Conservation (phyloP, 805 yeast genomes). For the Starmerella bombi region DNA sequence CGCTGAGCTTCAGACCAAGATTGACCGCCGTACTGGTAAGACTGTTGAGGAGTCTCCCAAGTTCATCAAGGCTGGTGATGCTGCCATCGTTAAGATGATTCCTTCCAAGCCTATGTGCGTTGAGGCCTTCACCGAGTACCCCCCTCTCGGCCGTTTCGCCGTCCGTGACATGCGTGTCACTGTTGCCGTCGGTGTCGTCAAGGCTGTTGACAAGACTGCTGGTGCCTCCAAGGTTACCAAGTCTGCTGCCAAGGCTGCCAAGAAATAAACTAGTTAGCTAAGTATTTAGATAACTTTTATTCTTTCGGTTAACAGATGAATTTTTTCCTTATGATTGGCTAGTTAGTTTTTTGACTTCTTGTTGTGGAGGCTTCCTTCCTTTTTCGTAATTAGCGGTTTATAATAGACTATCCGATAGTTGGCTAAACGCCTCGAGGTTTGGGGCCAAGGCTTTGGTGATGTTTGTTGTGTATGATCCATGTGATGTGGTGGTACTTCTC, state of each 20-base stretch:
- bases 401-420: too few relatives aligned
- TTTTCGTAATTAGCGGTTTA: too few relatives aligned
- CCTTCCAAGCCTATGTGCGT: conserved; percentile 89
- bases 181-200: conserved; percentile 98
- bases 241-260: conserved; percentile 78
- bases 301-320: not conserved
- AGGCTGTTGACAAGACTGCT: conserved; percentile 79
- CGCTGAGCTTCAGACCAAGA: conserved; percentile 65
- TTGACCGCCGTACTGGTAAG: conserved; percentile 91
- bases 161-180: conserved; percentile 99
- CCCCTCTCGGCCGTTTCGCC: conserved; percentile 94
- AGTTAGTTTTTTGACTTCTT: not conserved
- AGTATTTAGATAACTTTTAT: conserved; percentile 1
- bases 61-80: conserved; percentile 91
- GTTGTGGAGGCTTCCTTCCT: too few relatives aligned
- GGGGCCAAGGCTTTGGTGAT: too few relatives aligned
- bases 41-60: conserved; percentile 78
- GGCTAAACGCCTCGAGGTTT: too few relatives aligned
- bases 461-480: too few relatives aligned
- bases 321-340: too few relatives aligned
- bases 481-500: too few relatives aligned
- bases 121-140: conserved; percentile 87
- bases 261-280: conserved; percentile 39
- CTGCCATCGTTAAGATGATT: conserved; percentile 83
- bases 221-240: conserved; percentile 90